A percentile compares a stretch with the other conserved stretches of the same genome.
phyloP scores from a whole-genome alignment of 495 filamentous ascomycete species.

The Penicillium desertorum region DNA sequence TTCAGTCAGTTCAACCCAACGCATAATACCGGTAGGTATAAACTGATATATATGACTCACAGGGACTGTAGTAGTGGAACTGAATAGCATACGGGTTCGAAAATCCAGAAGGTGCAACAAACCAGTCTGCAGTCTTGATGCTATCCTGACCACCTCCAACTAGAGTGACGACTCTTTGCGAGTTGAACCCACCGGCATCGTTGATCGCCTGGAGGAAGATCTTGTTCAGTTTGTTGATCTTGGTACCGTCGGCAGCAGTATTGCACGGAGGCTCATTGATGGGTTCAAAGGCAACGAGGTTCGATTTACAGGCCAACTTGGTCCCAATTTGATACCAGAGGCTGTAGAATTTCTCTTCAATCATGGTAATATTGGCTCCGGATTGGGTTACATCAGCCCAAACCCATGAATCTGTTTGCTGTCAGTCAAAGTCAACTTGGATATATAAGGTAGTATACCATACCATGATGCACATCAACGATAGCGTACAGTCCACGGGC shows the following conservation, averaged over 20 bases:
- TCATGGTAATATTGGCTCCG: constrained; percentile 48
- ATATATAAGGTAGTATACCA: neutral
- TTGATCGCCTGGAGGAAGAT: constrained; percentile 57
- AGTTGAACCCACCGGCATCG: constrained; percentile 56
- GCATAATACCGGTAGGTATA: neutral
- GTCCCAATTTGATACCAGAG: constrained; percentile 62
- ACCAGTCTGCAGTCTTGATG: constrained; percentile 55
- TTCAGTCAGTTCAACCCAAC: neutral
- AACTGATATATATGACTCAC: constrained; percentile 28
- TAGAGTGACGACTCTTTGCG: constrained; percentile 56
- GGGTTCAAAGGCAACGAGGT: constrained; percentile 57
- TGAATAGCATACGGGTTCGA: constrained; percentile 61
- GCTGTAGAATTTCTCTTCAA: constrained; percentile 56
- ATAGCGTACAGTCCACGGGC: constrained; percentile 52
- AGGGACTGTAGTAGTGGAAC: constrained; percentile 64
- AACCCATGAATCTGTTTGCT: constrained; percentile 48
- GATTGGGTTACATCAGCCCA: constrained; percentile 57
- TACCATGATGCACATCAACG: constrained; percentile 59
- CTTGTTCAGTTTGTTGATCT: constrained; percentile 57
- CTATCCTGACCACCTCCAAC: constrained; percentile 52
- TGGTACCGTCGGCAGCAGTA: constrained; percentile 47
- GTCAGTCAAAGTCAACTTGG: constrained; percentile 1
- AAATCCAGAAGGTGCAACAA: constrained; percentile 47
- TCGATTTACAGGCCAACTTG: constrained; percentile 55
- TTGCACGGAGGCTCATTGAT: constrained; percentile 60